Evolutionary conservation across 1,139 yeast genomes (phyloP).

Genomic region (Trichomonascaceae sp.): DNA sequence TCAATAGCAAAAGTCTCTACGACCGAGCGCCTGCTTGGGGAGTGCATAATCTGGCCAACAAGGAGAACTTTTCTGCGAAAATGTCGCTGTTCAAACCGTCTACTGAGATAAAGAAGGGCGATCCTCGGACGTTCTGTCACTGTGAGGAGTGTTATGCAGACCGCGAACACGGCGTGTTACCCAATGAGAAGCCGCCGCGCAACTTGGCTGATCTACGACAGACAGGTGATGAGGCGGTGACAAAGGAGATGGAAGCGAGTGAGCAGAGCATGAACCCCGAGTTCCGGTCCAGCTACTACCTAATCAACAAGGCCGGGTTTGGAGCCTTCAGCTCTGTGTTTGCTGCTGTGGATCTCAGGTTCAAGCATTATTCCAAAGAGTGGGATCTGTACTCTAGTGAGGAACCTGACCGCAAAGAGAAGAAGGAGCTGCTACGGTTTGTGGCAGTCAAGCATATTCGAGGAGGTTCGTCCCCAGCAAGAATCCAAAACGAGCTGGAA

Average conservation of each 20-base stretch:
- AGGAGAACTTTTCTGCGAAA: no score
- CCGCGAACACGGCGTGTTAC: not conserved
- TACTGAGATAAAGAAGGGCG: no score
- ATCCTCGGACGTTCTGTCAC: no score
- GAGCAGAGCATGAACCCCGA: conserved; percentile 47
- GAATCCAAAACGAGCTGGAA: conserved; percentile 79
- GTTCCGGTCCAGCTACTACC: conserved; percentile 44
- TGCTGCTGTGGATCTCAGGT: conserved; percentile 58
- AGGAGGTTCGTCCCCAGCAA: conserved; percentile 86
- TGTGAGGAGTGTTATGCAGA: not conserved
- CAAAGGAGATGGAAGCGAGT: conserved; percentile 46
- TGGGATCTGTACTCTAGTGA: conserved; percentile 10
- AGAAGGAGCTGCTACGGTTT: conserved; percentile 29
- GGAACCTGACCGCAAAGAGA: not conserved
- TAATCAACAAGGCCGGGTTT: conserved; percentile 83
- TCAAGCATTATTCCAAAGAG: conserved; percentile 19
- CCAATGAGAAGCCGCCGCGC: not conserved
- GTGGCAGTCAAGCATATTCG: conserved; percentile 91
- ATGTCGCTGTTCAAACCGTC: no score
- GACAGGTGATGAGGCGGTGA: not conserved
- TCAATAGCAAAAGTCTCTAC: no score
- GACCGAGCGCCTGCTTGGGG: no score
- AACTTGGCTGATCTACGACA: not conserved
- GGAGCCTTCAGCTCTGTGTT: conserved; percentile 90
- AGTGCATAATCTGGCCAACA: no score